Evolutionary conservation across 106 monocot genomes (phyloP), one percentile per base, ranked within the genome.

Genomic region (Iris macrosiphon): DNA sequence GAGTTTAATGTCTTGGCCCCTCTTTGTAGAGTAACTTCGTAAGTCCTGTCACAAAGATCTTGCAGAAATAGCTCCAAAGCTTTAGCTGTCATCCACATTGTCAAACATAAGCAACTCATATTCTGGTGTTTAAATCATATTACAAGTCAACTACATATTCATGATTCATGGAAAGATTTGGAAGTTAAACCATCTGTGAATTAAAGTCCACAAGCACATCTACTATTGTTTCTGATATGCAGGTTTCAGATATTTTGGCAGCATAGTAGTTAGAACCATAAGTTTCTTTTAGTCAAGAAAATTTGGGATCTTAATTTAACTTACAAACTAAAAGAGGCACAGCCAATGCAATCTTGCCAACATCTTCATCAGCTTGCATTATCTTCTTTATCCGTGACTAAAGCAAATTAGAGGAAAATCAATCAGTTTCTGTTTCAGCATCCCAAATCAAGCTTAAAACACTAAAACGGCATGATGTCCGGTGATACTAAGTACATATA

Each of bases 311-410:
- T 9, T 15, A 12, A 7, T 14, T 12, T 3, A 39, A 83, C 95
- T 82, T 67, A 95, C 95, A 95, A 42, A 95, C 89, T 85, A 95
- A 79, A 77, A 95, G 78, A 67, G 95, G 95, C 61, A 95, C 95
- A 40, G 95, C 85, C 34, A 85, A 61, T 55, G 89, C 85, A 74
- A 95, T 95, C 63, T 95, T 95, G 24, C 95, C 95, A 50, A 95
- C 79, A 63, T 95, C 95, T 53, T 95, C 95, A 62, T 95, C 95
- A 53, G 89, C 81, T 72, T 95, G 95, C 95, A 95, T 95, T 53
- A 95, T 95, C 79, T 89, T 95, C 48, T 95, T 95, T 67, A 95
- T 95, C 34, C 95, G 68, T 29, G 95, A 79, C 95, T 95, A 76
- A 10, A 57, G 19, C 26, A 51, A 4, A 64, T 32, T 7, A 20